Evolutionary conservation across 495 filamentous ascomycete genomes (phyloP), one percentile per base, ranked within the genome.

Genomic region (Eremomyces bilateralis): DNA sequence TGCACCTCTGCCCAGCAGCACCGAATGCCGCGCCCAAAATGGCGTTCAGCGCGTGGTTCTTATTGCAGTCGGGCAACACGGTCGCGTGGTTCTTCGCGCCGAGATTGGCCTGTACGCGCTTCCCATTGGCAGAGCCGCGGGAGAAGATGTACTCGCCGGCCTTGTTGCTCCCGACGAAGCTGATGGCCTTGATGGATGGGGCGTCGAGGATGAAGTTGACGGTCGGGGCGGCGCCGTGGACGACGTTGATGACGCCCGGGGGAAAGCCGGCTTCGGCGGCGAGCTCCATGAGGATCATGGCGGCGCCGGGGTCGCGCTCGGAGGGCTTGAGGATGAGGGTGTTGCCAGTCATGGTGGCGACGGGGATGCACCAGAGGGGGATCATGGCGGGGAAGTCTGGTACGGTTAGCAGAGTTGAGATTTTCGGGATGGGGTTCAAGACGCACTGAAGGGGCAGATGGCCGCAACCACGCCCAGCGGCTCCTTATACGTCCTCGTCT

Each of bases 341-440:
- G 61, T 99, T 99, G 33, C 88, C 90, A 8, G 81, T 90, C 2
- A 90, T 69, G 10, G 83, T 93, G 27, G 88, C 90, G 49, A 95
- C 72, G 15, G 88, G 90, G 36, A 95, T 90, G 35, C 68, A 90
- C 88, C 88, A 99, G 5, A 99, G 63, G 15, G 88, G 88, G 56
- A 99, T 99, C 88, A 99, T 99, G 43, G 88, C 88, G 28, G 88
- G 88, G 62, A 99, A 99, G 62, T 97, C 80, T 90, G 43, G 13
- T n/a, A 8, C 1, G 20, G 24, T 8, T 13, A 28, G 8, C 8
- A 8, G 8, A 28, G 24, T 8, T 28, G 13, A 8, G 24, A 13
- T 8, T 8, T 13, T 28, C 24, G 24, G 24, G 24, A 28, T 28
- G 24, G 24, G 24, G 3, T 29, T 20, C n/a, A 10, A 17, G n/a